Conservation (phyloP, 2,329 filamentous ascomycete species). For the Ceratocystis cacaofunesta region DNA sequence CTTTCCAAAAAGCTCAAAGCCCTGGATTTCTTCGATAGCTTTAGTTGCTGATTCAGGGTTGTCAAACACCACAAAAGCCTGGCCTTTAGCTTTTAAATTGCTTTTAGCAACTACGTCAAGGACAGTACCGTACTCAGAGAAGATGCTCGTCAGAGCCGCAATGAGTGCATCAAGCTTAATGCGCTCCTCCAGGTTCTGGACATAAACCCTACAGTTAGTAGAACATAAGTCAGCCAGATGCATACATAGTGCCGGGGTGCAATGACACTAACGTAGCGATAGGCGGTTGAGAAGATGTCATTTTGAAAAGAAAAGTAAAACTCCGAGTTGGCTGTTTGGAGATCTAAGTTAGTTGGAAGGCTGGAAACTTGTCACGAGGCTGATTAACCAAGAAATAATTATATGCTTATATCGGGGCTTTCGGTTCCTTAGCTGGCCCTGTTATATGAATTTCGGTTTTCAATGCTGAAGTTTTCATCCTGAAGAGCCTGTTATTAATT, state of each 20-base stretch:
- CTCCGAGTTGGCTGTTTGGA: background rate
- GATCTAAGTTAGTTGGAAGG: slow-evolving; percentile 2
- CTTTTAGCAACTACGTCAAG: slow-evolving; percentile 77
- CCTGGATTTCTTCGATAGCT: slow-evolving; percentile 79
- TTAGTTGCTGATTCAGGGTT: slow-evolving; percentile 59
- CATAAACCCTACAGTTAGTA: slow-evolving; percentile 40
- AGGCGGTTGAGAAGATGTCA: slow-evolving; percentile 32
- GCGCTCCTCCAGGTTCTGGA: slow-evolving; percentile 81
- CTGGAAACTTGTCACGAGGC: background rate
- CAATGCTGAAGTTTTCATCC: background rate
- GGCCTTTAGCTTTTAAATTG: slow-evolving; percentile 82
- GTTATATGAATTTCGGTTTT: background rate
- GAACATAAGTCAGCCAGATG: slow-evolving; percentile 25
- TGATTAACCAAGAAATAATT: background rate
- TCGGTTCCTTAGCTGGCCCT: background rate
- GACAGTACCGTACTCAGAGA: slow-evolving; percentile 75
- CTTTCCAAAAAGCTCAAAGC: slow-evolving; percentile 86
- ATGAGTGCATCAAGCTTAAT: slow-evolving; percentile 69
- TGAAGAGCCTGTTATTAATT: background rate
- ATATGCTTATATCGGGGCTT: background rate
- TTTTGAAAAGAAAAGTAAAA: slow-evolving; percentile 18
- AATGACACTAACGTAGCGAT: slow-evolving; percentile 62
- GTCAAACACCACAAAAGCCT: slow-evolving; percentile 90
- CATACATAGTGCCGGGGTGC: slow-evolving; percentile 46
- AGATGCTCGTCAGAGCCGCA: slow-evolving; percentile 59